A percentile compares a stretch with the other conserved stretches of the same genome.
These are phyloP conservation scores for Wallemia ichthyophaga DNA, from an alignment of 1,284 basidiomycete genomes.

Conservation along the genomic window DNA sequence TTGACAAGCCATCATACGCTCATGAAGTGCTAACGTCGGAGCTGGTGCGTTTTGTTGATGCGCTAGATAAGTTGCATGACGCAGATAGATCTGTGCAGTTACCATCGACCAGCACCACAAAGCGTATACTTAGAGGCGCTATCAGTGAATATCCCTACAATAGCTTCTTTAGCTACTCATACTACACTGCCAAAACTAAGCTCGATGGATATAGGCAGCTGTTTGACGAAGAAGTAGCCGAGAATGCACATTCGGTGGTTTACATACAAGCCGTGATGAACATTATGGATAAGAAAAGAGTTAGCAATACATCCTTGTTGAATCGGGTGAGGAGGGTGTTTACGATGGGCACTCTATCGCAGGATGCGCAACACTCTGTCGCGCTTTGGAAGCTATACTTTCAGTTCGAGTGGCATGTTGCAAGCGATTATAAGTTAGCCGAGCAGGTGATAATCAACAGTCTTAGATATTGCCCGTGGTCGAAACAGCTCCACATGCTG, in stretches of 20 bases:
- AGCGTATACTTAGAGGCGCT: neutral
- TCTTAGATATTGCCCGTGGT: neutral
- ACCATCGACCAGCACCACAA: neutral
- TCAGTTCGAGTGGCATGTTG: neutral
- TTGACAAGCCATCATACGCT: neutral
- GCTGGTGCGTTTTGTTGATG: neutral
- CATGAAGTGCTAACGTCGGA: neutral
- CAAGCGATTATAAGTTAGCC: neutral
- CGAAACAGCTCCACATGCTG: neutral
- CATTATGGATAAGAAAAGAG: neutral
- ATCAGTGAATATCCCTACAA: neutral
- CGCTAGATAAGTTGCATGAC: neutral
- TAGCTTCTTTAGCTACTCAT: neutral
- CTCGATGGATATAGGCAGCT: neutral
- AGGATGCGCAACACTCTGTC: neutral
- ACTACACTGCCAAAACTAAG: neutral
- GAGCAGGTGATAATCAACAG: neutral
- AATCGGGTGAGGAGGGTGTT: neutral
- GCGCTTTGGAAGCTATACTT: neutral
- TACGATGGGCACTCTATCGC: neutral
- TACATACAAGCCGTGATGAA: neutral
- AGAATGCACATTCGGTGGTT: neutral
- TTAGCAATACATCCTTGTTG: neutral
- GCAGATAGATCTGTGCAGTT: neutral
- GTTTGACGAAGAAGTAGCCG: neutral